Evolutionary conservation across 352 stramenopile species (phyloP).

Genomic region (Phytopythium kandeliae): DNA sequence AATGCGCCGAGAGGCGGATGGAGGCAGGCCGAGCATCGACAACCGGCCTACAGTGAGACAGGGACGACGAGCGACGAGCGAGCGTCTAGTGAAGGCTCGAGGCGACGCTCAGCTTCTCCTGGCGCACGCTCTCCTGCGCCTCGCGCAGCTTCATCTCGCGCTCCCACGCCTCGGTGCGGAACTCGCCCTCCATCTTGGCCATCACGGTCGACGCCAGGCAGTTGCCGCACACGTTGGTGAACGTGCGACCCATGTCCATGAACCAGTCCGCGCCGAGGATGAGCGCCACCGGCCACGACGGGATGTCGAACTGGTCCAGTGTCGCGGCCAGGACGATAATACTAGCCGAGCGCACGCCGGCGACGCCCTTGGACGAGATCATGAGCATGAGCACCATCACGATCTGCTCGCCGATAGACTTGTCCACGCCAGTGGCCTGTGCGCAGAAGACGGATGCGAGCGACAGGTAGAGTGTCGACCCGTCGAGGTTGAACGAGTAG

Average conservation of each 20-base stretch:
- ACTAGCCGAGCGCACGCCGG: constrained; percentile 36
- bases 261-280: constrained; percentile 56
- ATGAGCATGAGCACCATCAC: constrained; percentile 58
- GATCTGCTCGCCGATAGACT: constrained; percentile 50
- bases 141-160: too few relatives aligned
- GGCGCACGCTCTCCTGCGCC: too few relatives aligned
- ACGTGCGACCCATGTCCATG: constrained; percentile 51
- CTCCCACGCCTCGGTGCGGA: constrained; percentile 47
- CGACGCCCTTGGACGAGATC: constrained; percentile 52
- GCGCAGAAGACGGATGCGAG: constrained; percentile 46
- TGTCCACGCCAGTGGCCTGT: constrained; percentile 35
- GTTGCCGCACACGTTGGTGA: constrained; percentile 55
- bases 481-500: constrained; percentile 67
- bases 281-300: constrained; percentile 47
- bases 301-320: constrained; percentile 47
- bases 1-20: too few relatives aligned
- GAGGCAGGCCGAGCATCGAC: too few relatives aligned
- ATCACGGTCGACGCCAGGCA: constrained; percentile 50
- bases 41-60: too few relatives aligned
- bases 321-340: constrained; percentile 46
- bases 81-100: too few relatives aligned
- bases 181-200: constrained; percentile 59
- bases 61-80: too few relatives aligned
- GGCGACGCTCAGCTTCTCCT: too few relatives aligned
- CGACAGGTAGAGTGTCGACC: constrained; percentile 45